Percentiles rank a stretch among this genome's conserved stretches.
Conservation (phyloP, 257 asterid genomes). For the Echium plantagineum region DNA sequence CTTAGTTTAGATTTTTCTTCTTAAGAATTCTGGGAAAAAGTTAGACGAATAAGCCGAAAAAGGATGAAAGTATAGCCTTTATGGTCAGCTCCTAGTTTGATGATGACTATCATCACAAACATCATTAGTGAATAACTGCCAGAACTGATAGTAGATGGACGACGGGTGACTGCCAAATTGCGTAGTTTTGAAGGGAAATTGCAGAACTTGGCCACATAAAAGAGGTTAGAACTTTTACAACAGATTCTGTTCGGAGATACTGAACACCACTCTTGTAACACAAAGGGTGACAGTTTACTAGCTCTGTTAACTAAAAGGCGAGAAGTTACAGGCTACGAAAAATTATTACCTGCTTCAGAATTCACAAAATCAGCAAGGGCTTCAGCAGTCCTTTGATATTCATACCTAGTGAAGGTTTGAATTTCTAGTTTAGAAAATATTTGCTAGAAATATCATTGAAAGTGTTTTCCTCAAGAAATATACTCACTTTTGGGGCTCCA, state of each 20-base stretch:
- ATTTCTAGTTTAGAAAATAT: conserved; percentile 9
- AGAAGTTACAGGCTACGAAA: not conserved
- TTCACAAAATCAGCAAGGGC: conserved; percentile 76
- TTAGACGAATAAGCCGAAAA: too few species aligned
- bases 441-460: not conserved
- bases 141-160: not conserved
- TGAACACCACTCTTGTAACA: not conserved
- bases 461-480: not conserved
- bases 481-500: conserved; percentile 81
- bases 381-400: conserved; percentile 71
- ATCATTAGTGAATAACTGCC: not conserved
- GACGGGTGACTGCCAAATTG: not conserved
- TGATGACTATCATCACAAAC: too few species aligned
- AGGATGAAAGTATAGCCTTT: too few species aligned
- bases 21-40: too few species aligned
- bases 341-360: conserved; percentile 59
- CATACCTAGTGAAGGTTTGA: conserved; percentile 38
- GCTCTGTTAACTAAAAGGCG: not conserved
- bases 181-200: not conserved
- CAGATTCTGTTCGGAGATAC: not conserved
- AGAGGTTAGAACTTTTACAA: not conserved
- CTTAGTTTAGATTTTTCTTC: too few species aligned
- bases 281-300: not conserved
- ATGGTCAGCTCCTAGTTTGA: too few species aligned
- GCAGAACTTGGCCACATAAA: not conserved